Evolutionary conservation across 2,329 filamentous ascomycete genomes (phyloP).

Genomic region (Fusarium gaditjirri): DNA sequence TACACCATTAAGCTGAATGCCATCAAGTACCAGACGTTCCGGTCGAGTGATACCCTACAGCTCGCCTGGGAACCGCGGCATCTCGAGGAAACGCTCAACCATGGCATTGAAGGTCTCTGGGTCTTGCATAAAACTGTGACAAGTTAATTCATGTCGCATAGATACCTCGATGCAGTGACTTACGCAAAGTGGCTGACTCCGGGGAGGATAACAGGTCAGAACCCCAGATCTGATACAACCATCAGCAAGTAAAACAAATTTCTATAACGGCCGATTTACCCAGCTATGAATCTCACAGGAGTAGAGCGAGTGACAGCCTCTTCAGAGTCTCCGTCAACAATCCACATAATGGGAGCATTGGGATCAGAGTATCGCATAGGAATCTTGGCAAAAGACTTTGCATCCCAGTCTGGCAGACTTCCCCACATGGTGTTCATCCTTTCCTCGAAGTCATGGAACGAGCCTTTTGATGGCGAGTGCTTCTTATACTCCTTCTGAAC

Average conservation of each 20-base stretch:
- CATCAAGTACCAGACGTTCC: rapidly evolving
- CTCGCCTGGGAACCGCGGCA: background rate
- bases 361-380: background rate
- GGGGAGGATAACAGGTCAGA: background rate
- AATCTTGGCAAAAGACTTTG: background rate
- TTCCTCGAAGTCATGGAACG: background rate
- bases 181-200: conserved; percentile 15
- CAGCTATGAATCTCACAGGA: background rate
- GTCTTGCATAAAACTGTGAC: background rate
- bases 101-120: background rate
- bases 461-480: background rate
- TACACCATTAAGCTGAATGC: rapidly evolving
- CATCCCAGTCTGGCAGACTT: background rate
- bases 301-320: background rate
- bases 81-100: background rate
- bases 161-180: background rate
- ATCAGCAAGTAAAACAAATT: background rate
- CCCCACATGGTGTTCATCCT: background rate
- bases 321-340: background rate
- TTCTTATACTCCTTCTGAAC: background rate
- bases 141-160: background rate
- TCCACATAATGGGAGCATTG: background rate
- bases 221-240: background rate
- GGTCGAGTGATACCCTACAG: rapidly evolving
- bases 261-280: background rate